Percentiles rank a stretch among this genome's conserved stretches.
Evolutionary conservation across 2,329 filamentous ascomycete species (phyloP).

Genomic region (Pyricularia grisea): DNA sequence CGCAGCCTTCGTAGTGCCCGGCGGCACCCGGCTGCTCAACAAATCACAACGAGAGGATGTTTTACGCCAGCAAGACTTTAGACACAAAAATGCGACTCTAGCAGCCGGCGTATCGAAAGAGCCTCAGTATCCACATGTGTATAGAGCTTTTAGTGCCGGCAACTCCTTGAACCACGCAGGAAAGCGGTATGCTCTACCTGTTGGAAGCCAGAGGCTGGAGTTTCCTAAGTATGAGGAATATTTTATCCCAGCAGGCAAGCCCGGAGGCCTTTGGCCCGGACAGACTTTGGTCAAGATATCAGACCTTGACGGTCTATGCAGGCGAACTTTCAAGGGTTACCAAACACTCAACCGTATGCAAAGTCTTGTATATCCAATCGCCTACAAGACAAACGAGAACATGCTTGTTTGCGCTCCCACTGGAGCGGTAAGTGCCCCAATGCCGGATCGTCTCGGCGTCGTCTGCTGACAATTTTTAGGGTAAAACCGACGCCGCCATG

Average conservation of each 20-base stretch:
- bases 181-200: conserved; percentile 72
- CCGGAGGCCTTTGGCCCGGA: conserved; percentile 62
- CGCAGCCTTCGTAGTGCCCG: conserved; percentile 7
- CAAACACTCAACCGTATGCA: conserved; percentile 95
- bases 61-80: conserved; percentile 63
- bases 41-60: conserved; percentile 70
- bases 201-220: conserved; percentile 63
- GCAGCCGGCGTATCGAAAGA: conserved; percentile 63
- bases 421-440: conserved; percentile 53
- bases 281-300: conserved; percentile 70
- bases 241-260: conserved; percentile 70
- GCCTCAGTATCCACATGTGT: conserved; percentile 86
- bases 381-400: conserved; percentile 92
- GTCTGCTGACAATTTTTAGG: conserved; percentile 37
- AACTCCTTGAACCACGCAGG: conserved; percentile 77
- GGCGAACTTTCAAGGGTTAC: conserved; percentile 89
- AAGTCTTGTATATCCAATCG: conserved; percentile 89
- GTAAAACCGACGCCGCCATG: conserved; percentile 96
- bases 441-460: conserved; percentile 9
- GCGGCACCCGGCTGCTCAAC: conserved; percentile 51
- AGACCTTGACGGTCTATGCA: conserved; percentile 81
- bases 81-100: conserved; percentile 72
- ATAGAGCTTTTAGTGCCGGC: conserved; percentile 71
- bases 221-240: conserved; percentile 81
- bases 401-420: conserved; percentile 98